A percentile compares a stretch with the other conserved stretches of the same genome.
Evolutionary conservation across 2,329 filamentous ascomycete species (phyloP).

Genomic region (Endoconidiophora polonica): DNA sequence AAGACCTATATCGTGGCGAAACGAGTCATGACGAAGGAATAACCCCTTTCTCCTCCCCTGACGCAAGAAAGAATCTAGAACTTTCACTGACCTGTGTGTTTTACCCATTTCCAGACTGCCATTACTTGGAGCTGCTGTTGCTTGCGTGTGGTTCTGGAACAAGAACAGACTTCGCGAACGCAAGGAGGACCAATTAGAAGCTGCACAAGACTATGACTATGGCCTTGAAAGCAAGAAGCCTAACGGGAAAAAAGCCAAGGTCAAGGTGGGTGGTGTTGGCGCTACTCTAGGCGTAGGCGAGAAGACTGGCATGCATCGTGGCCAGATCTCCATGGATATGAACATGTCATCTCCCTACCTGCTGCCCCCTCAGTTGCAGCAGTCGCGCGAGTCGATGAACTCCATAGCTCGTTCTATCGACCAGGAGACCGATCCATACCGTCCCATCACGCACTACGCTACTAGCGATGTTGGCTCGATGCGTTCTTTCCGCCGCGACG

Average conservation of each 20-base stretch:
- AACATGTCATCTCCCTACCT: slow-evolving; percentile 74
- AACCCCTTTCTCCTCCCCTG: too few species aligned
- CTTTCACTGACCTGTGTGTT: too few species aligned
- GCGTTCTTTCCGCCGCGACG: slow-evolving; percentile 29
- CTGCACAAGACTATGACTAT: slow-evolving; percentile 84
- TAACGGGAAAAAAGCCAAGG: slow-evolving; percentile 22
- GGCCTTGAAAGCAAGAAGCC: slow-evolving; percentile 42
- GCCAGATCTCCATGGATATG: slow-evolving; percentile 55
- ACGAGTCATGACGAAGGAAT: too few species aligned
- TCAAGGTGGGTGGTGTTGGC: slow-evolving; percentile 5
- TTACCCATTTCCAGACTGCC: slow-evolving; percentile 46
- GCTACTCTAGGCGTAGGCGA: slow-evolving; percentile 36
- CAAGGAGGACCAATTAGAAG: slow-evolving; percentile 68
- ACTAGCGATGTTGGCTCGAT: slow-evolving; percentile 39
- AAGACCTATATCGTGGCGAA: not conserved
- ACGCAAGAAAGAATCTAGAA: too few species aligned
- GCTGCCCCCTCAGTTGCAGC: slow-evolving; percentile 65
- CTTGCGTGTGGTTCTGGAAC: slow-evolving; percentile 64
- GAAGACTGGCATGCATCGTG: slow-evolving; percentile 30
- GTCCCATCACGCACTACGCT: slow-evolving; percentile 41
- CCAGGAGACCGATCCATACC: slow-evolving; percentile 71
- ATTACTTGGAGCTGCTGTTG: slow-evolving; percentile 44
- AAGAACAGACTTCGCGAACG: slow-evolving; percentile 55
- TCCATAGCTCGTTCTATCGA: slow-evolving; percentile 64
- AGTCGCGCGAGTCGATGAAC: slow-evolving; percentile 71